Evolutionary conservation across 441 rosid genomes (phyloP).

Genomic region (Erodium texanum): DNA sequence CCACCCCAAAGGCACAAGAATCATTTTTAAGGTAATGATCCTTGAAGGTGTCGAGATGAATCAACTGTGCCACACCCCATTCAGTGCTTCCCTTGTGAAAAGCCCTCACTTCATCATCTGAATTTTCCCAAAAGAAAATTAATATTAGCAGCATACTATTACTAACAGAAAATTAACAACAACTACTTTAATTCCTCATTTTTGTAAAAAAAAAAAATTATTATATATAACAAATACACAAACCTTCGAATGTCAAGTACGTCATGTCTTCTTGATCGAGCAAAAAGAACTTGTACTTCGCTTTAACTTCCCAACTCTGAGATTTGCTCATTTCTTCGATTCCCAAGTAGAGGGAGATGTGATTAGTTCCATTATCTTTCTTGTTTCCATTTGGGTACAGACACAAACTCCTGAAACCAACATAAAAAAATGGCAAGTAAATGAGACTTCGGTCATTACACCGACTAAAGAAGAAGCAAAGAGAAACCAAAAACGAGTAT

Average conservation of each 20-base stretch:
- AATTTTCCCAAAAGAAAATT: not conserved
- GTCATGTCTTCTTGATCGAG: constrained; percentile 9
- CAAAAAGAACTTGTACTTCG: constrained; percentile 17
- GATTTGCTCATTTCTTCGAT: not conserved
- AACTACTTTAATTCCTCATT: not conserved
- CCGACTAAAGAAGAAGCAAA: not conserved
- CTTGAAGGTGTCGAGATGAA: constrained; percentile 20
- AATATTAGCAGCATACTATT: not conserved
- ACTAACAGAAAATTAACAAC: not conserved
- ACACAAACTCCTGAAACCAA: constrained; percentile 29
- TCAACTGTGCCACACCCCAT: constrained; percentile 24
- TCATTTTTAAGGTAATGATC: constrained; percentile 17
- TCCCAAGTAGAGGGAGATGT: constrained; percentile 23
- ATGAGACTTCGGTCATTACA: not conserved
- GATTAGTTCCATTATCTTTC: not conserved
- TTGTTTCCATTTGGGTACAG: constrained; percentile 24
- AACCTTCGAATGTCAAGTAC: constrained; percentile 10
- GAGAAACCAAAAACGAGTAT: not conserved
- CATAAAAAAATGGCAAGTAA: not conserved
- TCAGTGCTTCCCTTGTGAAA: constrained; percentile 13
- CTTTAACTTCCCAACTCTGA: not conserved
- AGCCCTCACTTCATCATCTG: constrained; percentile 6
- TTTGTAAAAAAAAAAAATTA: too few relatives aligned
- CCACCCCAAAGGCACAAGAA: not conserved
- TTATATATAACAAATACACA: not conserved